Base-by-base conservation (phyloP, 306 rosid genomes). In the Herpetospermum pedunculosum region DNA sequence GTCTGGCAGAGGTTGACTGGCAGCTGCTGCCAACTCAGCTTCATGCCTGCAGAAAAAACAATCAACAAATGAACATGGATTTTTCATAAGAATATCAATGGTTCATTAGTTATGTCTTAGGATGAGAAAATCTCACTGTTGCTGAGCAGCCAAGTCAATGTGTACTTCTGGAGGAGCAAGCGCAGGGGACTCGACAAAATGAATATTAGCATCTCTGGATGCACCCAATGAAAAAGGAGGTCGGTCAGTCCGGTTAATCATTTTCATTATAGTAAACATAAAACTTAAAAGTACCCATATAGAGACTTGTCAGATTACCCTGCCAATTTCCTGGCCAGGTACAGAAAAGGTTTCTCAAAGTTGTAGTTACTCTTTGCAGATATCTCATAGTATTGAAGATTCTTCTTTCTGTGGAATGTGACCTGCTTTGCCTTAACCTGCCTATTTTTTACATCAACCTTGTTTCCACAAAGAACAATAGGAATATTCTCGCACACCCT, bases 321-420 rank as follows among this genome's bases (percentile, higher is more conserved):
- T 11, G 96, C 92, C 53, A 90, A 89, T 74, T 87, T 90, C 64
- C 88, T 85, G 72, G 96, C 92, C 10, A 90, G 82, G 80, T 90
- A 90, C 73, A 90, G 81, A 81, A 90, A 90, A 26, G 96, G 96
- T 37, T 90, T 90, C 81, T 90, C 96, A 19, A 87, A 90, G 67
- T 90, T 90, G 63, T 90, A 90, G 85, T 90, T 90, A 48, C 96
- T 90, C 88, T 90, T 90, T 6, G 92, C 96, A 73, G 96, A 90
- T 32, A 90, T 90, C 81, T 90, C 96, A 43, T 87, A 90, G 89
- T 87, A 90, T 38, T 90, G 91, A 48, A 90, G 85, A 77, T 90
- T 90, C 85, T 86, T 90, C 85, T 90, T 90, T 84, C 96, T 86
- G 83, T 90, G 96, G 78, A 86, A 90, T 35, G 90, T 87, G 37